phyloP scores from a whole-genome alignment of 495 filamentous ascomycete species.

The Tetracladium marchalianum region DNA sequence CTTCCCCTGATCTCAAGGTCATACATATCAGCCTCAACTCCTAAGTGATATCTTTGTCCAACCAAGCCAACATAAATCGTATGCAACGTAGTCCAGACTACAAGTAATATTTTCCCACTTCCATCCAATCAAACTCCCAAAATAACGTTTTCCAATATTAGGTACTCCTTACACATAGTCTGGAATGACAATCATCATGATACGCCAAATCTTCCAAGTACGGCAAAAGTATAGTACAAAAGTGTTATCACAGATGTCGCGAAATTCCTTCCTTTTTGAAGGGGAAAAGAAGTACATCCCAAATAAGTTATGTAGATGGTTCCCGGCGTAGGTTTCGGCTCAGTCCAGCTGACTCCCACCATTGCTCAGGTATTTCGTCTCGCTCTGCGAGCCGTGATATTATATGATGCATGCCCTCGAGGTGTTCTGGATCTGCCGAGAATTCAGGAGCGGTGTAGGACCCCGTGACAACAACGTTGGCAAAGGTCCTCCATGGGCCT shows the following conservation, averaged over 20 bases:
- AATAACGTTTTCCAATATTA: not conserved
- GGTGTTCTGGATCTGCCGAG: slow-evolving; percentile 29
- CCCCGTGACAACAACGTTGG: slow-evolving; percentile 21
- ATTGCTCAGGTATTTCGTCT: slow-evolving; percentile 64
- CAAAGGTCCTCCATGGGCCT: slow-evolving; percentile 23
- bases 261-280: not conserved
- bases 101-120: not conserved
- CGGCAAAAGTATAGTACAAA: slow-evolving; percentile 14
- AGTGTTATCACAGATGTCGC: slow-evolving; percentile 15
- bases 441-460: slow-evolving; percentile 6
- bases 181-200: too few species aligned
- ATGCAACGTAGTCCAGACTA: not conserved
- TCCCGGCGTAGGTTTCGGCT: slow-evolving; percentile 45
- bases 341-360: slow-evolving; percentile 67
- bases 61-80: not conserved
- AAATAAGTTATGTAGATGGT: slow-evolving; percentile 3
- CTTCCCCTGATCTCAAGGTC: not conserved
- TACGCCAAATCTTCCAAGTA: not conserved
- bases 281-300: not conserved
- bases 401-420: slow-evolving; percentile 58
- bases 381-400: slow-evolving; percentile 53
- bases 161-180: not conserved
- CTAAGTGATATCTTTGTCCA: not conserved
- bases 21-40: slow-evolving; percentile 5
- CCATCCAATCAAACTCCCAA: not conserved